phyloP scores from a whole-genome alignment of 73 alveolate species.

The Paramecium biaurelia region DNA sequence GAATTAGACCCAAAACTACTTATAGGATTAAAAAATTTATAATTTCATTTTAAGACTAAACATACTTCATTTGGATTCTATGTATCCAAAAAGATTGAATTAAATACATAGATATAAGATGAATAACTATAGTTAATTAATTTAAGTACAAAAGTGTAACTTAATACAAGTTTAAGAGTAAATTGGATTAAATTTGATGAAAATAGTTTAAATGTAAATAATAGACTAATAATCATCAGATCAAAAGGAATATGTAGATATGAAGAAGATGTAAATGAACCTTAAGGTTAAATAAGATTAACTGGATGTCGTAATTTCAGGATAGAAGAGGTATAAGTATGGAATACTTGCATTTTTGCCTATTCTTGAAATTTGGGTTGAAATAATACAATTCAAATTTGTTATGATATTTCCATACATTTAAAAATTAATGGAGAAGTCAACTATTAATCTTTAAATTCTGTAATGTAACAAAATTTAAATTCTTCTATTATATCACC shows the following conservation, averaged over 20 bases:
- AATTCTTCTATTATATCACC: background rate
- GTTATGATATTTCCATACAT: background rate
- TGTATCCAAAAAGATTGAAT: background rate
- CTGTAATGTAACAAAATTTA: background rate
- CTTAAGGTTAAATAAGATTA: background rate
- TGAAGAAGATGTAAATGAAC: background rate
- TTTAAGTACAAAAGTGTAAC: background rate
- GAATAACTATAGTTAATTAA: background rate
- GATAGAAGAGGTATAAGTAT: background rate
- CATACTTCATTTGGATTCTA: background rate
- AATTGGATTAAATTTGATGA: background rate
- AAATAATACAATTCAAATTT: background rate
- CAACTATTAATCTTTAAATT: background rate
- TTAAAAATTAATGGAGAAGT: background rate
- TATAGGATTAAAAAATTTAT: background rate
- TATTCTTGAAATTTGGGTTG: background rate
- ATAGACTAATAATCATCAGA: background rate
- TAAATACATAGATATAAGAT: background rate
- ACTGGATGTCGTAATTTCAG: background rate
- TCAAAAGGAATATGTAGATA: background rate
- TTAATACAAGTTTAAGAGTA: background rate
- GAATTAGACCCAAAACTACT: background rate
- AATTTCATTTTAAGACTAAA: background rate
- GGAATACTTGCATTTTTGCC: background rate
- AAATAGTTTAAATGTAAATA: background rate